Evolutionary conservation across 169 alveolate species (phyloP).

Genomic region (Plasmodium knowlesi): DNA sequence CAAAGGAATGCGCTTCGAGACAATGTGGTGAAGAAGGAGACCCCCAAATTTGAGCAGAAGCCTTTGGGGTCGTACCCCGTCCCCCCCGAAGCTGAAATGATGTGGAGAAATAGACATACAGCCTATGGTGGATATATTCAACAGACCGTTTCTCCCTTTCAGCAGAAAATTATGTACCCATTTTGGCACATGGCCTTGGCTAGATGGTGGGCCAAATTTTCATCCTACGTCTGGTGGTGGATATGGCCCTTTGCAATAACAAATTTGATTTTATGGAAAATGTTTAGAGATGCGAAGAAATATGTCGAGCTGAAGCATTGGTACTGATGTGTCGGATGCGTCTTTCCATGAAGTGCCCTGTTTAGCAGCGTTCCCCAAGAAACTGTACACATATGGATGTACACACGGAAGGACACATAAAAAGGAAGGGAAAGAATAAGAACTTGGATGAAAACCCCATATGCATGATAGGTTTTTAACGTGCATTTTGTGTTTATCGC

Average conservation of each 20-base stretch:
- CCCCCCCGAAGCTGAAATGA: conserved; percentile 90
- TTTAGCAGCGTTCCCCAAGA: background rate
- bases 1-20: conserved; percentile 39
- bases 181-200: conserved; percentile 90
- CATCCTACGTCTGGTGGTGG: conserved; percentile 86
- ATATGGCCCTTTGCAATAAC: conserved; percentile 81
- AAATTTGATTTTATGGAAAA: conserved; percentile 58
- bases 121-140: conserved; percentile 89
- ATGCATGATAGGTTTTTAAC: background rate
- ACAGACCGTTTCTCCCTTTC: conserved; percentile 91
- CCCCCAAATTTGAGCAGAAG: conserved; percentile 85
- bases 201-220: conserved; percentile 88
- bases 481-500: background rate
- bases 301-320: conserved; percentile 56
- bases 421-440: background rate
- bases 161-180: conserved; percentile 87
- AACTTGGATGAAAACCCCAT: background rate
- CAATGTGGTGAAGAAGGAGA: conserved; percentile 67
- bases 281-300: conserved; percentile 76
- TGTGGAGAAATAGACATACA: conserved; percentile 89
- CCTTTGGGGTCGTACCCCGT: conserved; percentile 90
- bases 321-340: conserved; percentile 6
- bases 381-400: background rate
- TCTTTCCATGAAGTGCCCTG: background rate
- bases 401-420: background rate